Conservation (phyloP, 164 flowering plant species). For the Akebia trifoliata region DNA sequence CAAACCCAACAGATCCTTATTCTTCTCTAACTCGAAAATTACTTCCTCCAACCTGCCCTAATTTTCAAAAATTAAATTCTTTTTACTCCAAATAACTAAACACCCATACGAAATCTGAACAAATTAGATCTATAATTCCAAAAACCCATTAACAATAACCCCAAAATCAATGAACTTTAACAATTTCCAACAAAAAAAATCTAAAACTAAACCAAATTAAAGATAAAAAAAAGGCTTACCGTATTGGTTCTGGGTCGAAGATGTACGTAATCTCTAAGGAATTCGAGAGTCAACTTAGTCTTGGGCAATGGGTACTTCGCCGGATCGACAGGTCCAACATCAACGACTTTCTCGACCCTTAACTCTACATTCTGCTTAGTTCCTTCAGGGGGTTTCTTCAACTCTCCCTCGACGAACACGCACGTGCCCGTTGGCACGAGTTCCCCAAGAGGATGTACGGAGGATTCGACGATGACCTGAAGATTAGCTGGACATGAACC, state of each 20-base stretch:
- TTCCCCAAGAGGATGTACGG: slow-evolving; percentile 36
- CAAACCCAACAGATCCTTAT: too few relatives aligned
- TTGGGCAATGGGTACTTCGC: slow-evolving; percentile 78
- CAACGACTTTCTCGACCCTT: slow-evolving; percentile 50
- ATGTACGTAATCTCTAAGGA: slow-evolving; percentile 65
- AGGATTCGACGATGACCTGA: slow-evolving; percentile 70
- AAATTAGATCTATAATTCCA: too few relatives aligned
- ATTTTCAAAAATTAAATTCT: too few relatives aligned
- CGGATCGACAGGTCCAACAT: slow-evolving; percentile 71
- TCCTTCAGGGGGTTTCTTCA: slow-evolving; percentile 73
- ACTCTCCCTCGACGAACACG: slow-evolving; percentile 57
- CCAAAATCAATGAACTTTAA: background rate
- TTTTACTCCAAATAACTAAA: too few relatives aligned
- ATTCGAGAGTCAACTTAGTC: slow-evolving; percentile 70
- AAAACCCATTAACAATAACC: background rate
- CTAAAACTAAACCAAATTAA: background rate
- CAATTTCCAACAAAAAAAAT: background rate
- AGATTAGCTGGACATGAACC: slow-evolving; percentile 82
- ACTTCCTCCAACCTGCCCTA: too few relatives aligned
- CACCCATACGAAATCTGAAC: too few relatives aligned
- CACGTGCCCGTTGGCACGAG: slow-evolving; percentile 77
- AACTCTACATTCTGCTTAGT: slow-evolving; percentile 82
- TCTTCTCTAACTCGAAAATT: too few relatives aligned
- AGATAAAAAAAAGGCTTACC: slow-evolving; percentile 26
- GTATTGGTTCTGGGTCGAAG: slow-evolving; percentile 79